Base-by-base conservation (phyloP, 2,329 filamentous ascomycete species). In the Diplodia mutila region DNA sequence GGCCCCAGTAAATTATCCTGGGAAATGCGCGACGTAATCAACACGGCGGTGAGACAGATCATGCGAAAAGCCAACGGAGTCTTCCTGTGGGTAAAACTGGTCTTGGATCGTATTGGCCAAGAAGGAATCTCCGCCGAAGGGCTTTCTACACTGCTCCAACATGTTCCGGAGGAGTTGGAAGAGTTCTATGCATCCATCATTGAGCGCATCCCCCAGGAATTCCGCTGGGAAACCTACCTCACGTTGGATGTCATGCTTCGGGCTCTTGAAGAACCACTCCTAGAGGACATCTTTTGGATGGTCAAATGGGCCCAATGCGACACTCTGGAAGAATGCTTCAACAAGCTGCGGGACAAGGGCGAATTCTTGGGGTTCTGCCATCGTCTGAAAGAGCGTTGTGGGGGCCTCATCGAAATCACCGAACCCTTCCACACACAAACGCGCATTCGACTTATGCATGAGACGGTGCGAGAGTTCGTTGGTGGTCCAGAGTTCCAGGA, bases 11-110 rank as follows among this genome's bases (percentile, higher is more conserved):
- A 9, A 3, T 18, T 42, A 6, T 1, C 39, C 5, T 7, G 18
- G 18, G 16, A n/a, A 4, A 42, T n/a, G n/a, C 42, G 42, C 18
- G 8, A 21, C n/a, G 8, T 18, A 4, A 3, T 46, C 42, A n/a
- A 46, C 7, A 46, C 8, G 1, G 42, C 42, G 3, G 42, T 46
- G 39, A 53, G 23, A 1, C 4, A 46, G 12, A 65, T 65, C 18
- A 12, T 12, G 0, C n/a, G 14, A 4, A 67, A 37, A 34, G 55
- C 65, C 4, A 25, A 65, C 3, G 68, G 68, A 7, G 68, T 69
- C 2, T 69, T 69, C 25, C 21, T 69, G 1, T 69, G 68, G 68
- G 53, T 67, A 2, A 53, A 53, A 18, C 34, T 68, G 2, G 64
- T 52, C 2, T 25, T 69, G 42, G 42, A 46, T 46, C 42, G 42